Conservation (phyloP, 495 filamentous ascomycete genomes). For the Pyrenopolyporus hunteri region DNA sequence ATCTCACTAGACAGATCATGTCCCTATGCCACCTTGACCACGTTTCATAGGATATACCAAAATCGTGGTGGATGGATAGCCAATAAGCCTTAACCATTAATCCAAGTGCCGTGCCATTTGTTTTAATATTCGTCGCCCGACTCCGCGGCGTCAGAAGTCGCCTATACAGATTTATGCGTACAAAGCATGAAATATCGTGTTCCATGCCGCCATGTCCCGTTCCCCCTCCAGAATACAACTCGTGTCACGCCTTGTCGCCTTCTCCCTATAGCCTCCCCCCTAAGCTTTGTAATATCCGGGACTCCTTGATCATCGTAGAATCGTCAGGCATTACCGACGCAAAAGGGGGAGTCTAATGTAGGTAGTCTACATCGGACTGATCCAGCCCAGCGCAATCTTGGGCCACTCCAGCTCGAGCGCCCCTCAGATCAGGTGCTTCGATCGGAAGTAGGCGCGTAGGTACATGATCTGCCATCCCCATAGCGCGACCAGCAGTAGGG, state of each 20-base stretch:
- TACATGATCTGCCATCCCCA: constrained; percentile 98
- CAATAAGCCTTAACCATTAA: neutral
- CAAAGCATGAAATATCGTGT: constrained; percentile 36
- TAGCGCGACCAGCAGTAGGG: constrained; percentile 87
- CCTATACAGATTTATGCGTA: constrained; percentile 38
- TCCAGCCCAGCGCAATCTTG: neutral
- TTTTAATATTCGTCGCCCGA: constrained; percentile 29
- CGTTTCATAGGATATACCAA: no score
- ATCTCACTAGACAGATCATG: no score
- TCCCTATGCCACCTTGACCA: no score
- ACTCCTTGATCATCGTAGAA: constrained; percentile 11
- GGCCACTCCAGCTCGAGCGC: neutral
- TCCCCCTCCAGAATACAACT: constrained; percentile 21
- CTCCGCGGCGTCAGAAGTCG: constrained; percentile 16
- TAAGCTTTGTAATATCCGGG: constrained; percentile 9
- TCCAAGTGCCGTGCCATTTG: neutral
- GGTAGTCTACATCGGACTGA: neutral
- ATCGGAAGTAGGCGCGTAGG: constrained; percentile 95
- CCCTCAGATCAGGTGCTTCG: constrained; percentile 83
- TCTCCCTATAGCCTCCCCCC: constrained; percentile 4
- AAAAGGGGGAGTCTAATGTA: constrained; percentile 2
- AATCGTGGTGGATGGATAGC: no score
- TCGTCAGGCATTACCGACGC: constrained; percentile 2
- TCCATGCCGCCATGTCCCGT: constrained; percentile 33
- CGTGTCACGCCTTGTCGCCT: constrained; percentile 18